phyloP scores from a whole-genome alignment of 371 early-diverging fungal genomes.

The Mycotypha africana region DNA sequence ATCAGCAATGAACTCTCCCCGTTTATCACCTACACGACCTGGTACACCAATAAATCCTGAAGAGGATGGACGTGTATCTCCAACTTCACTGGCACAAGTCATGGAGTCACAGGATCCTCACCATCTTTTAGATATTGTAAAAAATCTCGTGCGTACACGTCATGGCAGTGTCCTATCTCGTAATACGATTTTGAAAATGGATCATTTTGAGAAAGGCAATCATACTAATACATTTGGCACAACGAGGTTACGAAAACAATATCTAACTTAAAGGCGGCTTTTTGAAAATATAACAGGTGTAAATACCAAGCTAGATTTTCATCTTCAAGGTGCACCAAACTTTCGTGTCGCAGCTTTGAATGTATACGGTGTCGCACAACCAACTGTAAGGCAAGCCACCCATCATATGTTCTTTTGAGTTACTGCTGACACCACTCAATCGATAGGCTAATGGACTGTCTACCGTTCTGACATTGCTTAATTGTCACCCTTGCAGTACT shows the following conservation, averaged over 20 bases:
- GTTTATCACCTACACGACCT: no score
- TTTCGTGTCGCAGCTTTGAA: constrained; percentile 58
- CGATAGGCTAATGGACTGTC: constrained; percentile 45
- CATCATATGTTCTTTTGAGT: no score
- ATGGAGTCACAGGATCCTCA: constrained; percentile 14
- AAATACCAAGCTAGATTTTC: constrained; percentile 52
- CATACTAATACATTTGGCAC: background rate
- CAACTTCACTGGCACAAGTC: no score
- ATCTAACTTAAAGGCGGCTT: background rate
- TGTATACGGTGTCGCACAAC: constrained; percentile 66
- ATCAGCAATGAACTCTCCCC: no score
- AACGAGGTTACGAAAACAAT: no score
- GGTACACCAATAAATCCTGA: no score
- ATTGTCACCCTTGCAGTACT: constrained; percentile 35
- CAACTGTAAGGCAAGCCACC: constrained; percentile 49
- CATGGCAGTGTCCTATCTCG: constrained; percentile 54
- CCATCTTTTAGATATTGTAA: constrained; percentile 20
- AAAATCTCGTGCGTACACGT: constrained; percentile 29
- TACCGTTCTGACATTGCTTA: constrained; percentile 55
- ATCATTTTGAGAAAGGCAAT: constrained; percentile 55
- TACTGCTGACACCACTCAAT: no score
- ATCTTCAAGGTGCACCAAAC: constrained; percentile 68
- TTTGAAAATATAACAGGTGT: constrained; percentile 36
- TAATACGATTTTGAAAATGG: constrained; percentile 57
- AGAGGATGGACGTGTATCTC: no score